These are phyloP conservation scores for Phycomyces blakesleeanus DNA, from an alignment of 192 early-diverging fungal genomes.

Conservation along the genomic window DNA sequence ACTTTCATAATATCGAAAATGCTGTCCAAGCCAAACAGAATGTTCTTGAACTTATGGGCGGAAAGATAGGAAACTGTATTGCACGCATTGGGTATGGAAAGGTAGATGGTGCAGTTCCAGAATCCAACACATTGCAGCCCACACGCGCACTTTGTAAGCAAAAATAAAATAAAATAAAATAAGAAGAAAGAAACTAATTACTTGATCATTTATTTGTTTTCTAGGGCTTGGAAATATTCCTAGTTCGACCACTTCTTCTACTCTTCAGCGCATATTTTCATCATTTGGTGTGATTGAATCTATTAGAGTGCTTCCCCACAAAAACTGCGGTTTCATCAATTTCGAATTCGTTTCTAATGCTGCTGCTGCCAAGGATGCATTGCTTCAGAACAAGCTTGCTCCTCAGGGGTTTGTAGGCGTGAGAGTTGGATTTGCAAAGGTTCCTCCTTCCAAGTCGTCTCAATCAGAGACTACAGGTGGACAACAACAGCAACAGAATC, in stretches of 20 bases:
- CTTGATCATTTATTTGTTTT: background rate
- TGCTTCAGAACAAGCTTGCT: constrained; percentile 85
- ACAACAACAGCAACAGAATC: background rate
- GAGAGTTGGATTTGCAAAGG: constrained; percentile 92
- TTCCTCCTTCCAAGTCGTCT: constrained; percentile 57
- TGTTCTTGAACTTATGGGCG: constrained; percentile 67
- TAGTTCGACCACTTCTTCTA: constrained; percentile 62
- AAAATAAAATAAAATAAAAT: too few species aligned
- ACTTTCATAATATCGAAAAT: constrained; percentile 81
- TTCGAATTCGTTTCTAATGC: constrained; percentile 88
- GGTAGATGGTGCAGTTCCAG: constrained; percentile 47
- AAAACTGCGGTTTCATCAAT: constrained; percentile 96
- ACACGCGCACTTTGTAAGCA: constrained; percentile 72
- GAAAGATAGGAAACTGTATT: constrained; percentile 73
- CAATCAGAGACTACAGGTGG: background rate
- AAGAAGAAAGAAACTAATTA: too few species aligned
- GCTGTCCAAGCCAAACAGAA: constrained; percentile 81
- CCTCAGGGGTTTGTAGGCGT: constrained; percentile 62
- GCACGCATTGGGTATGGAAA: constrained; percentile 83
- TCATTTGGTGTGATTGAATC: constrained; percentile 86
- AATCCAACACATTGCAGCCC: constrained; percentile 59
- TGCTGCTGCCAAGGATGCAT: constrained; percentile 76
- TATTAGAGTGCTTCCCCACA: constrained; percentile 88
- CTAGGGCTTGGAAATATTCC: constrained; percentile 92
- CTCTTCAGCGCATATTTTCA: constrained; percentile 71